A percentile compares a stretch with the other conserved stretches of the same genome.
phyloP scores from a whole-genome alignment of 257 asterid genomes.

The Capsicum pubescens region DNA sequence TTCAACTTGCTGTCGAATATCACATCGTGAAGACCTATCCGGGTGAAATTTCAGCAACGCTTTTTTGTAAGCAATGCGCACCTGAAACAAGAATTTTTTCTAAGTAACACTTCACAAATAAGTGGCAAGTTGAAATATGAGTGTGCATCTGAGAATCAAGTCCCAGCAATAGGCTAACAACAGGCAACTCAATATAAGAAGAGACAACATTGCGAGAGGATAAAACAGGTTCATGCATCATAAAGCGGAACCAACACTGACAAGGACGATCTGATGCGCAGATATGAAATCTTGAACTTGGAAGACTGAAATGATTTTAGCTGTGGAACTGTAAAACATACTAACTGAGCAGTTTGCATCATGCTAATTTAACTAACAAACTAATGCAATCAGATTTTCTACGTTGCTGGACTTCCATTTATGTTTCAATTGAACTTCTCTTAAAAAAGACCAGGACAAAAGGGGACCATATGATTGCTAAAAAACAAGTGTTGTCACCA shows the following conservation, averaged over 20 bases:
- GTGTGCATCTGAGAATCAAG: too few species aligned
- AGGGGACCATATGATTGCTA: slow-evolving; percentile 3
- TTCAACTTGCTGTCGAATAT: slow-evolving; percentile 77
- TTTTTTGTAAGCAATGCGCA: slow-evolving; percentile 70
- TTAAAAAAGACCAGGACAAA: background rate
- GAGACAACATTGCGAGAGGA: background rate
- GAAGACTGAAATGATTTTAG: too few species aligned
- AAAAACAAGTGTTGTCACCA: background rate
- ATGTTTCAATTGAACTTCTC: background rate
- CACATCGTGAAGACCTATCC: slow-evolving; percentile 73
- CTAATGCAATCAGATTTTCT: background rate
- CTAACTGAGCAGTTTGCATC: background rate
- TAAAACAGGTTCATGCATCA: background rate
- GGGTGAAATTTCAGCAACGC: slow-evolving; percentile 87
- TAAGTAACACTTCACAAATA: slow-evolving; percentile 38
- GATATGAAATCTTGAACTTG: background rate
- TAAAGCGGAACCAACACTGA: background rate
- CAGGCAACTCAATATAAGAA: background rate
- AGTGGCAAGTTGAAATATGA: too few species aligned
- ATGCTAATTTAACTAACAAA: background rate
- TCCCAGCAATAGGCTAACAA: too few species aligned
- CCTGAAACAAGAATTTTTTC: slow-evolving; percentile 49
- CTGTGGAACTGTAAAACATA: background rate
- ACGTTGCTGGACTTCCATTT: background rate
- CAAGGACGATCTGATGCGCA: background rate